These are phyloP conservation scores for Tetrapyrgos nigripes DNA, from an alignment of 1,284 basidiomycete genomes.

Conservation along the genomic window DNA sequence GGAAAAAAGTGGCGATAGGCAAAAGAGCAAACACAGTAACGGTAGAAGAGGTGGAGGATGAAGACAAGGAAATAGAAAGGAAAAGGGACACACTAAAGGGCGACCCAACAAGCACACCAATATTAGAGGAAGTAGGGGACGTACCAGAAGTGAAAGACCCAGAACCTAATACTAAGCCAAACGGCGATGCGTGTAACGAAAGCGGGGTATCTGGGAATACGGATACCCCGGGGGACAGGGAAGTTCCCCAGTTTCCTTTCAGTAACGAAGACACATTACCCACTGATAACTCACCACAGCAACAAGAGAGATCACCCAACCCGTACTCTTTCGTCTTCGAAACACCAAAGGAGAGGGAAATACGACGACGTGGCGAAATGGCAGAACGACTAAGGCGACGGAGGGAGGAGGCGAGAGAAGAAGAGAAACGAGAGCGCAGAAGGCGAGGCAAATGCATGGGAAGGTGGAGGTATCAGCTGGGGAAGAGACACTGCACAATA, in stretches of 20 bases:
- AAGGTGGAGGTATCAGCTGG: no score
- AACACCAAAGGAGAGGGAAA: not conserved
- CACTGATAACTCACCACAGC: not conserved
- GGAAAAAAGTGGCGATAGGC: no score
- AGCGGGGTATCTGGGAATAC: not conserved
- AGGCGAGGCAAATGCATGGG: no score
- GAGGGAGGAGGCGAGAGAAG: not conserved
- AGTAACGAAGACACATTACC: not conserved
- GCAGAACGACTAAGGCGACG: not conserved
- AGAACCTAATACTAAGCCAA: no score
- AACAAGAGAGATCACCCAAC: not conserved
- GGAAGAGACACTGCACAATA: no score
- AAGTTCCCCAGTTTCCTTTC: not conserved
- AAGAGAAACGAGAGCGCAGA: not conserved
- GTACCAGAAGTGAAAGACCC: no score
- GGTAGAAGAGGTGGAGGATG: no score
- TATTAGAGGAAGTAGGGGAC: not conserved
- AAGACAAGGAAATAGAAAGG: no score
- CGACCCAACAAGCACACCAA: not conserved
- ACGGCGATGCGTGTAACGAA: no score
- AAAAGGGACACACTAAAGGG: not conserved
- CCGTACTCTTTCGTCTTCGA: not conserved
- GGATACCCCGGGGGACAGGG: not conserved
- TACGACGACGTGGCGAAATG: not conserved
- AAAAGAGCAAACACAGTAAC: no score